Conservation (phyloP, 768 basidiomycete genomes). For the Russula compacta region DNA sequence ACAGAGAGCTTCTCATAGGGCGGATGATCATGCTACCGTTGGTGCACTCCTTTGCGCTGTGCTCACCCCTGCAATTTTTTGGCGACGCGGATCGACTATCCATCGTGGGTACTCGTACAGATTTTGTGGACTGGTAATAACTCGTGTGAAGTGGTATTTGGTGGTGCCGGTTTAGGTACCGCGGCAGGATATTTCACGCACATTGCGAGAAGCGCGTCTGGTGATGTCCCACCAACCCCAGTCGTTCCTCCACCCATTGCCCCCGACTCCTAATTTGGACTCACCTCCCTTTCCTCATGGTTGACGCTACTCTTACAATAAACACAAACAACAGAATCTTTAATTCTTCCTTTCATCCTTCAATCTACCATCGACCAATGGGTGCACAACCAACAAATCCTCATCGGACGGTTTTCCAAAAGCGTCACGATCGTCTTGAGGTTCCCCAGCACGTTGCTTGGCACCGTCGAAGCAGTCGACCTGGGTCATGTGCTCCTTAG, state of each 20-base stretch:
- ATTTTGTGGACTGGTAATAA: not conserved
- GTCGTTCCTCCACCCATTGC: constrained; percentile 29
- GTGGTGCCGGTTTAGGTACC: constrained; percentile 62
- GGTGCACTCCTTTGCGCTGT: constrained; percentile 57
- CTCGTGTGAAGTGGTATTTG: constrained; percentile 46
- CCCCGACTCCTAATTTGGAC: not conserved
- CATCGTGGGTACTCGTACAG: constrained; percentile 40
- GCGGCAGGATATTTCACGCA: constrained; percentile 52
- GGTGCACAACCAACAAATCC: constrained; percentile 27
- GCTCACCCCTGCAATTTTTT: constrained; percentile 60
- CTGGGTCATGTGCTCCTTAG: constrained; percentile 65
- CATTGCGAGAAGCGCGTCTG: constrained; percentile 42
- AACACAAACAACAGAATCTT: constrained; percentile 16
- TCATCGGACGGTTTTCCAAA: constrained; percentile 17
- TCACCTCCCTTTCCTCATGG: not conserved
- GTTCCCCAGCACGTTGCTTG: constrained; percentile 15
- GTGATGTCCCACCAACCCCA: constrained; percentile 40
- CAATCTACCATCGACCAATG: constrained; percentile 29
- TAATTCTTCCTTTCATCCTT: constrained; percentile 28
- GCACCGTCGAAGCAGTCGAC: constrained; percentile 69
- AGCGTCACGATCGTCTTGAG: constrained; percentile 9
- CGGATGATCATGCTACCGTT: constrained; percentile 69
- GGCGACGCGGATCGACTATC: constrained; percentile 55
- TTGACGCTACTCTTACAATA: not conserved
- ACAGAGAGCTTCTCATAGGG: constrained; percentile 49